Percentiles rank a stretch among this genome's conserved stretches.
Evolutionary conservation across 495 filamentous ascomycete genomes (phyloP).

Genomic region (Podospora appendiculata): DNA sequence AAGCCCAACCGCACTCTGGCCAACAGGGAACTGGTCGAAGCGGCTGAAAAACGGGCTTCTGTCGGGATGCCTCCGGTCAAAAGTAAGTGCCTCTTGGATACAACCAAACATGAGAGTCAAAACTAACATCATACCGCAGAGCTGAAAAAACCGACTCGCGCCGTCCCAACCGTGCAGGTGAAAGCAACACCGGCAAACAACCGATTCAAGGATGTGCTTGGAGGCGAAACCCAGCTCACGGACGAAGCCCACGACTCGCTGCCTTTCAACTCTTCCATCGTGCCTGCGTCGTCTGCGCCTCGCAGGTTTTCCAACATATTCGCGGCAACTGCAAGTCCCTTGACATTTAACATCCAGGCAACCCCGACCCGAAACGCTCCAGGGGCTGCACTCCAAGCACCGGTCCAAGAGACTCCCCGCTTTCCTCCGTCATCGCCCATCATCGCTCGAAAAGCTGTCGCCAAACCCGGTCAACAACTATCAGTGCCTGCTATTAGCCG

Average conservation of each 20-base stretch:
- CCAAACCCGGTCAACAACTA: conserved; percentile 6
- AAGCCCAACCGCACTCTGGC: conserved; percentile 81
- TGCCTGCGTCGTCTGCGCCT: conserved; percentile 30
- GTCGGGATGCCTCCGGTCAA: conserved; percentile 28
- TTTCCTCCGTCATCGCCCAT: conserved; percentile 33
- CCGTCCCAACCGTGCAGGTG: conserved; percentile 57
- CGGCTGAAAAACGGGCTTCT: conserved; percentile 52
- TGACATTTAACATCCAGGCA: conserved; percentile 13
- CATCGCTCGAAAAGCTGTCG: conserved; percentile 44
- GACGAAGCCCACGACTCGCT: conserved; percentile 8
- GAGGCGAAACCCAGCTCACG: conserved; percentile 9
- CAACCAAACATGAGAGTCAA: too few species aligned
- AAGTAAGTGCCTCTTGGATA: conserved; percentile 21
- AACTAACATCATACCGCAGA: conserved; percentile 26
- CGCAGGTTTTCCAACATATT: conserved; percentile 25
- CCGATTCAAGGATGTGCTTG: conserved; percentile 40
- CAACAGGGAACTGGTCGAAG: conserved; percentile 62
- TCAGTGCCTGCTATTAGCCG: conserved; percentile 3
- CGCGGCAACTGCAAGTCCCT: not conserved
- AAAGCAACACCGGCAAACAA: conserved; percentile 67
- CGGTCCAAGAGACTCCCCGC: conserved; percentile 5
- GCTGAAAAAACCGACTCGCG: conserved; percentile 55
- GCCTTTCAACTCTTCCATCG: conserved; percentile 21
- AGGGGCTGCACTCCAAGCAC: conserved; percentile 4
- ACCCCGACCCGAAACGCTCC: conserved; percentile 20